Percentiles rank a stretch among this genome's conserved stretches.
Conservation (phyloP, 2,329 filamentous ascomycete genomes). For the Lachnellula arida region DNA sequence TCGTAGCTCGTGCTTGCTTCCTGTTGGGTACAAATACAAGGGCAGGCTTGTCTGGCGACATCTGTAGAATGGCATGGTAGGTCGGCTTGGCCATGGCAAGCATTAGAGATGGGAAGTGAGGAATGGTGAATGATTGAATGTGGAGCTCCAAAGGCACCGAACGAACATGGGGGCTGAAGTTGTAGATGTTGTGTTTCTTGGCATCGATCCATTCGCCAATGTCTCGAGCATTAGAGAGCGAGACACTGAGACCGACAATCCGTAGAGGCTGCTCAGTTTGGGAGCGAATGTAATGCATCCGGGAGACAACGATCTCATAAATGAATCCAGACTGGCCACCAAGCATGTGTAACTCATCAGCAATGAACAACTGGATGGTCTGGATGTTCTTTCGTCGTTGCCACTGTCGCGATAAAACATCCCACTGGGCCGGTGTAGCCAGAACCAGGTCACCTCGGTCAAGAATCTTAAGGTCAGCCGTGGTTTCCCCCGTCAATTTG, state of each 20-base stretch:
- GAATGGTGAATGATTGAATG: constrained; percentile 91
- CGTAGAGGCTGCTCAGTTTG: constrained; percentile 81
- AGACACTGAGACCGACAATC: constrained; percentile 86
- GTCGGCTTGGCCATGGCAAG: constrained; percentile 95
- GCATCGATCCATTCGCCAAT: constrained; percentile 98
- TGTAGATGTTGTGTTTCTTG: constrained; percentile 97
- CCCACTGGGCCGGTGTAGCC: constrained; percentile 92
- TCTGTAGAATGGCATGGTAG: constrained; percentile 81
- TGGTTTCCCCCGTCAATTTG: constrained; percentile 90
- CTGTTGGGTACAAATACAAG: constrained; percentile 89
- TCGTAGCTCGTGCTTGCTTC: constrained; percentile 86
- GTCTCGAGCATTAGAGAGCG: constrained; percentile 86
- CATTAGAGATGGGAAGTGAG: constrained; percentile 97
- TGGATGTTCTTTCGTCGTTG: constrained; percentile 94
- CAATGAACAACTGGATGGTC: constrained; percentile 83
- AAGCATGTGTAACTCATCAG: constrained; percentile 91
- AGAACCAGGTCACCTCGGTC: constrained; percentile 85
- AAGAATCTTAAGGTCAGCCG: constrained; percentile 82
- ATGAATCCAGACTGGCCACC: constrained; percentile 82
- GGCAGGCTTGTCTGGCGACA: constrained; percentile 83
- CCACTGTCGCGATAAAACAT: constrained; percentile 93
- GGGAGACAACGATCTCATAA: constrained; percentile 95
- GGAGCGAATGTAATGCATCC: constrained; percentile 92
- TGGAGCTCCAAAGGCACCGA: constrained; percentile 88
- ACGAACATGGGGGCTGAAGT: constrained; percentile 90